phyloP scores from a whole-genome alignment of 1,284 basidiomycete genomes.

The Cutaneotrichosporon sp. region DNA sequence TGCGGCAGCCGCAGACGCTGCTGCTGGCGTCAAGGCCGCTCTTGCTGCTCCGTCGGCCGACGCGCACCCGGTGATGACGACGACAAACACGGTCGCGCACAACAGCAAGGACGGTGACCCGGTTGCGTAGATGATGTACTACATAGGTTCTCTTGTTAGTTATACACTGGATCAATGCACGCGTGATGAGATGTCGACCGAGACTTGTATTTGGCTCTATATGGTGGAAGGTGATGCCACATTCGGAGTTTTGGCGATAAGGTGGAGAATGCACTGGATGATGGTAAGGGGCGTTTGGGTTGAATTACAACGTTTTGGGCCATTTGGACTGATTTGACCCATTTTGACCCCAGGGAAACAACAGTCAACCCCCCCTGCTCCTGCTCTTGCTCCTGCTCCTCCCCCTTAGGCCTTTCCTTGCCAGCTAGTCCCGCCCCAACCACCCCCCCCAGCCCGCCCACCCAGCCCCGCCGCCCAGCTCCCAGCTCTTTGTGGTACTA shows the following conservation, averaged over 20 bases:
- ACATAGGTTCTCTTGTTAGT: background rate
- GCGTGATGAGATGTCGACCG: no score
- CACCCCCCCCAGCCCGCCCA: no score
- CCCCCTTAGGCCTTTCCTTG: no score
- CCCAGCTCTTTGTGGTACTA: no score
- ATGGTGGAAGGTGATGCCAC: background rate
- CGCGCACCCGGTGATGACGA: slow-evolving; percentile 36
- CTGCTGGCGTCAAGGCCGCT: slow-evolving; percentile 6
- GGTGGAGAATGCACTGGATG: background rate
- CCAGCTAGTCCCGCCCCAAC: no score
- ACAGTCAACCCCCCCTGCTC: no score
- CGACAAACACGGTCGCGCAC: slow-evolving; percentile 48
- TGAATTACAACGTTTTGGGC: no score
- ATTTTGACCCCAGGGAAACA: no score
- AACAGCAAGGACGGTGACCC: slow-evolving; percentile 8
- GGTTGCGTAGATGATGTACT: background rate
- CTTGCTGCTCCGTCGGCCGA: background rate
- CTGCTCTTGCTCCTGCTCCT: no score
- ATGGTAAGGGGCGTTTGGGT: no score
- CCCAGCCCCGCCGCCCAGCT: no score
- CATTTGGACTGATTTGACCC: no score
- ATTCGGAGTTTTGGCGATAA: background rate
- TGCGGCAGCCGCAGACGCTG: slow-evolving; percentile 2
- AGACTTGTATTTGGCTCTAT: background rate
- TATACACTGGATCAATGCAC: background rate